These are phyloP conservation scores for Gymnopilus junonius DNA, from an alignment of 768 basidiomycete species.

Conservation along the genomic window DNA sequence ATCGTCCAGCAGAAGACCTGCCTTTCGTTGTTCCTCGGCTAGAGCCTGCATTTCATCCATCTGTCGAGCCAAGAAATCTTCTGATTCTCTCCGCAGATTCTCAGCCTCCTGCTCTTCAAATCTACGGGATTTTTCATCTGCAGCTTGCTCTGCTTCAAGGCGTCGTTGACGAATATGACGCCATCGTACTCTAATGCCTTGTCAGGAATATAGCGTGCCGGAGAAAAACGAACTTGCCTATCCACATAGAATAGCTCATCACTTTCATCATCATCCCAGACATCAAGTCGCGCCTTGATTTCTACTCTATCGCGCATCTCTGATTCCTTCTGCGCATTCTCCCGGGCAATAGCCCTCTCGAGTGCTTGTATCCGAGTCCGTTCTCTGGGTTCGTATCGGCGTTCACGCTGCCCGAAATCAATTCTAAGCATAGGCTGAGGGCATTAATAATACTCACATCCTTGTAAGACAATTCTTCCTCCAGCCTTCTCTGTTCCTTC, in stretches of 20 bases:
- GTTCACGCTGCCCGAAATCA: conserved; percentile 70
- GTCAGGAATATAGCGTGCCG: neutral
- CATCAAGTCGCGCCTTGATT: conserved; percentile 79
- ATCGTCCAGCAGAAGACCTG: conserved; percentile 89
- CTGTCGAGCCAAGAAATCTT: conserved; percentile 90
- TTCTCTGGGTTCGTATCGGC: conserved; percentile 92
- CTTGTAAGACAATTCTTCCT: conserved; percentile 84
- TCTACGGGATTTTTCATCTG: conserved; percentile 80
- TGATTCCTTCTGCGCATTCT: conserved; percentile 71
- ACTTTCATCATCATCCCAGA: conserved; percentile 94
- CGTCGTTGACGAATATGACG: conserved; percentile 73
- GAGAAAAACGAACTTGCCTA: conserved; percentile 54
- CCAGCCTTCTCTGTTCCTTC: conserved; percentile 72
- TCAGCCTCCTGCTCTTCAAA: conserved; percentile 88
- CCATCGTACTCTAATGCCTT: conserved; percentile 80
- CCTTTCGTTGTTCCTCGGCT: conserved; percentile 88
- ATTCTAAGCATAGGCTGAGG: conserved; percentile 6
- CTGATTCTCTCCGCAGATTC: conserved; percentile 87
- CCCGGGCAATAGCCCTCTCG: conserved; percentile 76
- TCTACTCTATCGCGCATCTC: conserved; percentile 83
- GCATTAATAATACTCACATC: conserved; percentile 62
- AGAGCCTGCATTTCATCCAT: conserved; percentile 96
- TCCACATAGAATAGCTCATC: conserved; percentile 94
- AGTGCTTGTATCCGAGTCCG: conserved; percentile 77
- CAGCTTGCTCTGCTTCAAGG: conserved; percentile 77